Conservation (phyloP, 1,284 basidiomycete species). For the Taiwanofungus camphoratus region DNA sequence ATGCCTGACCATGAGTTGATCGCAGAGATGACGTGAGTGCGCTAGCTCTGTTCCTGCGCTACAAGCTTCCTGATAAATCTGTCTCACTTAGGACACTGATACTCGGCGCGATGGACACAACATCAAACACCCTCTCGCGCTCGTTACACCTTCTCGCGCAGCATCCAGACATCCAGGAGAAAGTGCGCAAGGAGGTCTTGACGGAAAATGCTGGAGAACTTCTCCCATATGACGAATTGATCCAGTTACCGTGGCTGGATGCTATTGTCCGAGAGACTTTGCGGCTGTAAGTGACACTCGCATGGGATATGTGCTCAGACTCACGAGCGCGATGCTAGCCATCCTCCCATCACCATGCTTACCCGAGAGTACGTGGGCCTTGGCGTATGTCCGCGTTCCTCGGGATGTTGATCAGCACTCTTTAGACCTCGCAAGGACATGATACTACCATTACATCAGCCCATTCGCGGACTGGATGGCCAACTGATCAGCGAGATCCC, state of each 20-base stretch:
- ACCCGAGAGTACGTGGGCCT: conserved; percentile 2
- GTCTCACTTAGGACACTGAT: conserved; percentile 6
- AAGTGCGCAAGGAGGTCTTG: conserved; percentile 4
- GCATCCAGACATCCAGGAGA: conserved; percentile 7
- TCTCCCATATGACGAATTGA: conserved; percentile 14
- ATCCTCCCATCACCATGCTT: conserved; percentile 7
- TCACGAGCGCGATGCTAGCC: conserved; percentile 1
- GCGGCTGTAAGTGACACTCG: conserved; percentile 18
- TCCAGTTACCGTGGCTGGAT: conserved; percentile 15
- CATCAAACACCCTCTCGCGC: conserved; percentile 4
- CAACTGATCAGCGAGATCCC: conserved; percentile 11
- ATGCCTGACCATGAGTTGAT: conserved; percentile 17
- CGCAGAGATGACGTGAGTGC: conserved; percentile 14
- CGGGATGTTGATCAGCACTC: too few species aligned
- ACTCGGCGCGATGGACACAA: conserved; percentile 11
- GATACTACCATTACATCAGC: too few species aligned
- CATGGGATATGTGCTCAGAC: too few species aligned
- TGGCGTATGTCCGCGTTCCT: too few species aligned
- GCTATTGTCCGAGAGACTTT: conserved; percentile 17
- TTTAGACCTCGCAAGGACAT: too few species aligned
- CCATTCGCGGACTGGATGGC: conserved; percentile 12
- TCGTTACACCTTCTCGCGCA: conserved; percentile 6
- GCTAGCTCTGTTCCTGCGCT: not conserved
- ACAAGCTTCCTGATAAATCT: not conserved
- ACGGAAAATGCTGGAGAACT: conserved; percentile 7